Evolutionary conservation across 2,329 filamentous ascomycete genomes (phyloP).

Genomic region (Penicillium decumbens): DNA sequence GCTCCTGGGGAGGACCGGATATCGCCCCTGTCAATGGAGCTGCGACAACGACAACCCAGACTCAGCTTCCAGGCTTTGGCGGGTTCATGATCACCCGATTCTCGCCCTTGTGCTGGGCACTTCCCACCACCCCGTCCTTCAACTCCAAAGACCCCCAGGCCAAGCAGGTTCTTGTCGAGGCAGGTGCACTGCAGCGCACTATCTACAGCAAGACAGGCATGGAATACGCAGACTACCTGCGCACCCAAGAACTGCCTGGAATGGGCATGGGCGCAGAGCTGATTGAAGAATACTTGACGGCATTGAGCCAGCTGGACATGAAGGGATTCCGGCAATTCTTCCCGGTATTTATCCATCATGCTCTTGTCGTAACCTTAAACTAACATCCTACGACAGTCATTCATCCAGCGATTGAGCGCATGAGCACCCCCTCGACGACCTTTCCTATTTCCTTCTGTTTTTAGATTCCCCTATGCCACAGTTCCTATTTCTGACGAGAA

Average conservation of each 20-base stretch:
- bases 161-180: conserved; percentile 80
- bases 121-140: conserved; percentile 74
- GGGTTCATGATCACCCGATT: conserved; percentile 85
- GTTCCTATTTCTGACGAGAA: conserved; percentile 16
- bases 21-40: conserved; percentile 45
- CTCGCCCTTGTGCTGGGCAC: conserved; percentile 83
- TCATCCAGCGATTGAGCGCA: conserved; percentile 45
- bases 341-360: conserved; percentile 31
- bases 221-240: conserved; percentile 60
- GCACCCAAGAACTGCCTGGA: conserved; percentile 42
- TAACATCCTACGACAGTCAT: conserved; percentile 28
- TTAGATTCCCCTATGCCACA: conserved; percentile 26
- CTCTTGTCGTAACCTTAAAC: not conserved
- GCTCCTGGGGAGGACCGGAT: conserved; percentile 86
- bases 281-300: conserved; percentile 46
- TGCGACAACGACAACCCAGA: conserved; percentile 32
- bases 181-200: conserved; percentile 77
- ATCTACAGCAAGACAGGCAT: conserved; percentile 88
- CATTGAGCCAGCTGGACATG: conserved; percentile 42
- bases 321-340: conserved; percentile 49
- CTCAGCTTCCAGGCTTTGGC: conserved; percentile 76
- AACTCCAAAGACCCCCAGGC: conserved; percentile 82
- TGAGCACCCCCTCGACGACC: conserved; percentile 26
- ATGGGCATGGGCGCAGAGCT: conserved; percentile 47
- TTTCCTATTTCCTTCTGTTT: conserved; percentile 20